Evolutionary conservation across 108 stramenopile species (phyloP).

Genomic region (Ochromonas danica): DNA sequence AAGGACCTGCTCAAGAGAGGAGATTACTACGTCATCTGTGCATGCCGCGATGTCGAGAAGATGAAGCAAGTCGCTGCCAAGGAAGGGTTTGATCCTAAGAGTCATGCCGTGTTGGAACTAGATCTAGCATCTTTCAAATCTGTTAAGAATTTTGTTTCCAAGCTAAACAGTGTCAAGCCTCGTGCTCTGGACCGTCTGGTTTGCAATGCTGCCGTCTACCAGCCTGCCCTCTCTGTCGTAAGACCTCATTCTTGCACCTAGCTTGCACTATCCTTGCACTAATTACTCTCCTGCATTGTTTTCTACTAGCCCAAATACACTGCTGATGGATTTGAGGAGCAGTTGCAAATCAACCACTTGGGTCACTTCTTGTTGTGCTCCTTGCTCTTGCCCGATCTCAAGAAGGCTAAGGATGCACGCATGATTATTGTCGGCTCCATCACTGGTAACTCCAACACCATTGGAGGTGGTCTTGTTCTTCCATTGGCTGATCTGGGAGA

Average conservation of each 20-base stretch:
- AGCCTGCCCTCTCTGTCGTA: slow-evolving; percentile 57
- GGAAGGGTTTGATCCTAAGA: slow-evolving; percentile 38
- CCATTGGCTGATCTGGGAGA: slow-evolving; percentile 86
- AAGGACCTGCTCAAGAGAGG: slow-evolving; percentile 74
- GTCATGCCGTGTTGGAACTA: slow-evolving; percentile 71
- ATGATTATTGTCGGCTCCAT: slow-evolving; percentile 86
- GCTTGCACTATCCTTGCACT: background rate
- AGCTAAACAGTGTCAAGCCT: slow-evolving; percentile 89
- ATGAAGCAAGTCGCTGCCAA: slow-evolving; percentile 43
- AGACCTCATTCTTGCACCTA: background rate
- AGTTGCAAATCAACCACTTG: slow-evolving; percentile 28
- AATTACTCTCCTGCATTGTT: background rate
- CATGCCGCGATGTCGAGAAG: slow-evolving; percentile 76
- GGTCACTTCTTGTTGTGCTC: slow-evolving; percentile 24
- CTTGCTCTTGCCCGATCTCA: slow-evolving; percentile 58
- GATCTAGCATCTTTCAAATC: slow-evolving; percentile 81
- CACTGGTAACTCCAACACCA: slow-evolving; percentile 88
- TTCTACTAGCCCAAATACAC: background rate
- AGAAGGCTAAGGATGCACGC: slow-evolving; percentile 79
- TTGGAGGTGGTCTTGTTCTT: slow-evolving; percentile 84
- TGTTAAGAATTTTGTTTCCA: slow-evolving; percentile 83
- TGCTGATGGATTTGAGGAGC: slow-evolving; percentile 20
- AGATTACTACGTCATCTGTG: slow-evolving; percentile 86
- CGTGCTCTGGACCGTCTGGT: slow-evolving; percentile 80
- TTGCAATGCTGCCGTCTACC: slow-evolving; percentile 95